Percentiles rank a stretch among this genome's conserved stretches.
phyloP scores from a whole-genome alignment of 2,329 filamentous ascomycete genomes.

The Aspergillus ibericus region DNA sequence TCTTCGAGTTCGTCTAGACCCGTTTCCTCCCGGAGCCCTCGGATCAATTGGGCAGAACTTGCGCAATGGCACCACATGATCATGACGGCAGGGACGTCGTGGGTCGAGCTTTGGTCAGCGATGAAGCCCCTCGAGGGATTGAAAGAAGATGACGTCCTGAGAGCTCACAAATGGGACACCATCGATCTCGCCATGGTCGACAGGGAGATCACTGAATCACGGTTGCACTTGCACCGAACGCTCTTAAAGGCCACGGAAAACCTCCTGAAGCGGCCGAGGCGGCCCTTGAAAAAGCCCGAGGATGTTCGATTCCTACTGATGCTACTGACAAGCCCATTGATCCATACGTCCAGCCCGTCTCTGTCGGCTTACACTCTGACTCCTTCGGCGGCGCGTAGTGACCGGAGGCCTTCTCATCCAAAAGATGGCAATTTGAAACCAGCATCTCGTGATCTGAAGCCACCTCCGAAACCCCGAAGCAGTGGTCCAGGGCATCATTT shows the following conservation, averaged over 20 bases:
- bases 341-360: constrained; percentile 53
- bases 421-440: constrained; percentile 20
- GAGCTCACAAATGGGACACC: constrained; percentile 42
- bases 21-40: constrained; percentile 62
- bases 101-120: constrained; percentile 62
- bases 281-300: constrained; percentile 65
- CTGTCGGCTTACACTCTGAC: constrained; percentile 15
- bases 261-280: constrained; percentile 75
- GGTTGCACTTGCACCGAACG: constrained; percentile 67
- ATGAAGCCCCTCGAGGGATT: constrained; percentile 43
- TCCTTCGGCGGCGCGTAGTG: constrained; percentile 22
- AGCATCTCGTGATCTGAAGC: constrained; percentile 18
- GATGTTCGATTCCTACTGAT: constrained; percentile 78
- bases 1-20: constrained; percentile 28
- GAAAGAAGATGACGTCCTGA: constrained; percentile 21
- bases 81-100: constrained; percentile 66
- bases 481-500: constrained; percentile 67
- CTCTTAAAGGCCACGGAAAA: constrained; percentile 77
- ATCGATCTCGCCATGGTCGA: constrained; percentile 50
- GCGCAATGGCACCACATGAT: constrained; percentile 73
- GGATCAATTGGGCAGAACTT: constrained; percentile 72
- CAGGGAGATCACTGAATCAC: constrained; percentile 58
- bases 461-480: constrained; percentile 20
- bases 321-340: constrained; percentile 73
- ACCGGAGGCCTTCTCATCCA: constrained; percentile 32